A percentile compares a stretch with the other conserved stretches of the same genome.
Conservation (phyloP, 2,329 filamentous ascomycete species). For the Cladophialophora chaetospira region DNA sequence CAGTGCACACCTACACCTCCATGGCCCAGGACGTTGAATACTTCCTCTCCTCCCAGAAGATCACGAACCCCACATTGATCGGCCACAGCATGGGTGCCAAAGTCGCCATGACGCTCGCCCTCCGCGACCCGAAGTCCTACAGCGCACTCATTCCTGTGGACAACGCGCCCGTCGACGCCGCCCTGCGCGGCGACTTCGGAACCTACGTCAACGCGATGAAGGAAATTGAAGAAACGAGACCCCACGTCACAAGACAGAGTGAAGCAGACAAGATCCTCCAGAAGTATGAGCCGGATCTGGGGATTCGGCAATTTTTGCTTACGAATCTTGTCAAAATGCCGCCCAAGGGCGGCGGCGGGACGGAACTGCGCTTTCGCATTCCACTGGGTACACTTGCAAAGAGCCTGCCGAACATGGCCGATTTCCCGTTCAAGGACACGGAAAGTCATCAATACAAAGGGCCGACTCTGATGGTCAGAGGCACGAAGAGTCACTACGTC, state of each 20-base stretch:
- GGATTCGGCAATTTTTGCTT: slow-evolving; percentile 87
- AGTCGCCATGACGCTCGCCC: slow-evolving; percentile 82
- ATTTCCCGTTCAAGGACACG: slow-evolving; percentile 83
- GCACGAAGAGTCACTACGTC: slow-evolving; percentile 45
- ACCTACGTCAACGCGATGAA: slow-evolving; percentile 85
- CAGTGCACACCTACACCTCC: slow-evolving; percentile 73
- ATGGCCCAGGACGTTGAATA: slow-evolving; percentile 81
- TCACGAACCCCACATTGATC: slow-evolving; percentile 72
- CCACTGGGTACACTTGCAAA: slow-evolving; percentile 71
- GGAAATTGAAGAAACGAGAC: slow-evolving; percentile 62
- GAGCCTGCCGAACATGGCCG: slow-evolving; percentile 73
- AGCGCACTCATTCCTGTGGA: slow-evolving; percentile 79
- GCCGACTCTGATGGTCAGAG: slow-evolving; percentile 72
- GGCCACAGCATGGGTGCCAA: slow-evolving; percentile 98
- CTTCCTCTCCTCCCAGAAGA: slow-evolving; percentile 73
- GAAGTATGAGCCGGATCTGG: slow-evolving; percentile 55
- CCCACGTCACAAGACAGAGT: slow-evolving; percentile 24
- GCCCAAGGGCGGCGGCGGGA: not conserved
- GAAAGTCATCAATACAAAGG: slow-evolving; percentile 69
- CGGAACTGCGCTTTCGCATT: slow-evolving; percentile 69
- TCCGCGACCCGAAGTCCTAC: slow-evolving; percentile 68
- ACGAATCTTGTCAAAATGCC: slow-evolving; percentile 65
- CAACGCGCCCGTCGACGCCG: slow-evolving; percentile 84
- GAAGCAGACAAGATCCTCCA: slow-evolving; percentile 29
- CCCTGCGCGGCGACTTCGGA: slow-evolving; percentile 71